Evolutionary conservation across 2,329 filamentous ascomycete species (phyloP).

Genomic region (Aureobasidium sp.): DNA sequence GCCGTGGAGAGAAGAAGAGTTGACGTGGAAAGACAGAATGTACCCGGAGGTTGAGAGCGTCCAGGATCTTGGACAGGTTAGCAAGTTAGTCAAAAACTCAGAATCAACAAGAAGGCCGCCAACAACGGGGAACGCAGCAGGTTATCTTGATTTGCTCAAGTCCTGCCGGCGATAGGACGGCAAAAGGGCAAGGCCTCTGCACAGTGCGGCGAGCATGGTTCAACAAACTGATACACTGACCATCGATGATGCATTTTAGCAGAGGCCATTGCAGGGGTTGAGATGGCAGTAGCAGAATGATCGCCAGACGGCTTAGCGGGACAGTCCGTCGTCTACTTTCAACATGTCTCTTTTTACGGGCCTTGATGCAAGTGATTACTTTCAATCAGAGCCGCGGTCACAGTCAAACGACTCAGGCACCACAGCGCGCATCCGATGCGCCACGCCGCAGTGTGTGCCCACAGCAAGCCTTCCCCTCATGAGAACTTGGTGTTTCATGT

Average conservation of each 20-base stretch:
- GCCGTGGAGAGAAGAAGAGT: not conserved
- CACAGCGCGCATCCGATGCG: not conserved
- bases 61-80: not conserved
- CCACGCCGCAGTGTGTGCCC: not conserved
- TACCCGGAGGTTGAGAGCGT: not conserved
- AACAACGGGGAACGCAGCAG: not conserved
- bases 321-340: conserved; percentile 7
- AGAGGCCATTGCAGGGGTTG: conserved; percentile 4
- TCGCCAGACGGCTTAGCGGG: conserved; percentile 7
- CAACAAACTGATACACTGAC: conserved; percentile 10
- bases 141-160: not conserved
- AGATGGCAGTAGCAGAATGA: conserved; percentile 1
- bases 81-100: not conserved
- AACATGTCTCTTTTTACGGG: not conserved
- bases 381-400: not conserved
- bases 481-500: not conserved
- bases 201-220: conserved; percentile 7
- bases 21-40: not conserved
- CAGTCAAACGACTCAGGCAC: not conserved
- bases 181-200: not conserved
- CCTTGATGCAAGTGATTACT: conserved; percentile 1
- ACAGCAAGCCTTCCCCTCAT: not conserved
- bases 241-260: conserved; percentile 1
- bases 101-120: not conserved
- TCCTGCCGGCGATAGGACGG: conserved; percentile 1